These are phyloP conservation scores for Hondaea fermentalgiana DNA, from an alignment of 108 stramenopile genomes.

Conservation along the genomic window DNA sequence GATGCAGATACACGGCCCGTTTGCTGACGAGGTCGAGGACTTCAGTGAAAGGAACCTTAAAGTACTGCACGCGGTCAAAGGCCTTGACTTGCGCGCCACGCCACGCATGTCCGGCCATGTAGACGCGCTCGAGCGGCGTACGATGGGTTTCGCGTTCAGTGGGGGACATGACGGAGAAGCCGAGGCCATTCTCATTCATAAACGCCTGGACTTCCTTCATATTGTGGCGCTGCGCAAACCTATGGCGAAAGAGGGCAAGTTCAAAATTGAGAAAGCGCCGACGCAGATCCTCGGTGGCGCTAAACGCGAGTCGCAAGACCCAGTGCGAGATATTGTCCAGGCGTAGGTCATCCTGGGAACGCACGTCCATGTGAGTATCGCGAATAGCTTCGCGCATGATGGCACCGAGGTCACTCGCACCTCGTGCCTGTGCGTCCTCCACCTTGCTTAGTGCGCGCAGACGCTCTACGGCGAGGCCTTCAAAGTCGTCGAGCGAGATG, in stretches of 20 bases:
- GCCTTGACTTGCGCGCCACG: slow-evolving; percentile 21
- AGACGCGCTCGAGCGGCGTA: slow-evolving; percentile 14
- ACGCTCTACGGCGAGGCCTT: slow-evolving; percentile 5
- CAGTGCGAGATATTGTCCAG: neutral
- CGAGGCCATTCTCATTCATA: slow-evolving; percentile 51
- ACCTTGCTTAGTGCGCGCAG: neutral
- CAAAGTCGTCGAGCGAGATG: slow-evolving; percentile 14
- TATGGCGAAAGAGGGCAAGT: slow-evolving; percentile 62
- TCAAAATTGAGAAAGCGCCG: slow-evolving; percentile 36
- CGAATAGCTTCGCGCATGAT: neutral
- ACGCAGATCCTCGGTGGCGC: slow-evolving; percentile 43
- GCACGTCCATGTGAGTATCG: neutral
- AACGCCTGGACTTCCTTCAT: slow-evolving; percentile 43
- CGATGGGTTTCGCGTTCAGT: slow-evolving; percentile 46
- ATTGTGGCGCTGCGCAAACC: slow-evolving; percentile 55
- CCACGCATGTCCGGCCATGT: slow-evolving; percentile 27
- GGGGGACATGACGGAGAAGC: slow-evolving; percentile 51
- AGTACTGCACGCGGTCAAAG: slow-evolving; percentile 51
- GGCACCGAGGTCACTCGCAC: neutral
- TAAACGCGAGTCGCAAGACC: neutral
- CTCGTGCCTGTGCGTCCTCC: neutral
- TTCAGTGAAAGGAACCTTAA: slow-evolving; percentile 79
- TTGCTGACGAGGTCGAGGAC: slow-evolving; percentile 69
- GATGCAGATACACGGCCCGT: slow-evolving; percentile 68
- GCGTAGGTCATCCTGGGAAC: neutral